Conservation (phyloP, 73 alveolate genomes). For the Paramecium sexaurelia region DNA sequence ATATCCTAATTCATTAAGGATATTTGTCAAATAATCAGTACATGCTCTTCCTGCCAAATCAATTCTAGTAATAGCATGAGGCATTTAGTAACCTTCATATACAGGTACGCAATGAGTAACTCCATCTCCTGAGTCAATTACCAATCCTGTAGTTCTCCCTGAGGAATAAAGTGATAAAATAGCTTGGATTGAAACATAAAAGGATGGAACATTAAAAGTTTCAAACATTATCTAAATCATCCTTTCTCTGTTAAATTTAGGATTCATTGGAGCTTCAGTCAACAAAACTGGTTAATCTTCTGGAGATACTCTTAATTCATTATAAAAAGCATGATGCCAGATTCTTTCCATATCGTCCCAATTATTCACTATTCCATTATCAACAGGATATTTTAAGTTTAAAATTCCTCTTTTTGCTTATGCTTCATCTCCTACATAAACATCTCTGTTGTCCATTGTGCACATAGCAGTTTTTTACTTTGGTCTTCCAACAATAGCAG, state of each 20-base stretch:
- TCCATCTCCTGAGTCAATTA: slow-evolving; percentile 93
- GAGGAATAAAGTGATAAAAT: slow-evolving; percentile 89
- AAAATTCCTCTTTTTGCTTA: slow-evolving; percentile 96
- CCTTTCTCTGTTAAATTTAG: slow-evolving; percentile 85
- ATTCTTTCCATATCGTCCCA: slow-evolving; percentile 90
- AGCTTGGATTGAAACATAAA: slow-evolving; percentile 87
- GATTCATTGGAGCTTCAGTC: slow-evolving; percentile 94
- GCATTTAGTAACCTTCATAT: slow-evolving; percentile 89
- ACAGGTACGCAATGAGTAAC: slow-evolving; percentile 90
- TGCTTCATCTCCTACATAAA: slow-evolving; percentile 98
- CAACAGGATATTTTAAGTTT: slow-evolving; percentile 91
- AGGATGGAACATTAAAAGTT: slow-evolving; percentile 89
- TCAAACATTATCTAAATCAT: slow-evolving; percentile 90
- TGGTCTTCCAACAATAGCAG: slow-evolving; percentile 98
- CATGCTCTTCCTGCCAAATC: slow-evolving; percentile 93
- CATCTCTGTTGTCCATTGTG: slow-evolving; percentile 93
- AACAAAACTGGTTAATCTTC: slow-evolving; percentile 85
- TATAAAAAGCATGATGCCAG: slow-evolving; percentile 89
- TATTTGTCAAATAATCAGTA: slow-evolving; percentile 82
- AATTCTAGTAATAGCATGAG: slow-evolving; percentile 89
- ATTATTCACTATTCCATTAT: slow-evolving; percentile 76
- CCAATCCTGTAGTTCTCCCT: slow-evolving; percentile 95
- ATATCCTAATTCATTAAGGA: slow-evolving; percentile 78
- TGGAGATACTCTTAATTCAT: slow-evolving; percentile 88
- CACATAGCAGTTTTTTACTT: slow-evolving; percentile 96